Evolutionary conservation across 148 eudicot species (phyloP).

Genomic region (Spergularia bocconei): DNA sequence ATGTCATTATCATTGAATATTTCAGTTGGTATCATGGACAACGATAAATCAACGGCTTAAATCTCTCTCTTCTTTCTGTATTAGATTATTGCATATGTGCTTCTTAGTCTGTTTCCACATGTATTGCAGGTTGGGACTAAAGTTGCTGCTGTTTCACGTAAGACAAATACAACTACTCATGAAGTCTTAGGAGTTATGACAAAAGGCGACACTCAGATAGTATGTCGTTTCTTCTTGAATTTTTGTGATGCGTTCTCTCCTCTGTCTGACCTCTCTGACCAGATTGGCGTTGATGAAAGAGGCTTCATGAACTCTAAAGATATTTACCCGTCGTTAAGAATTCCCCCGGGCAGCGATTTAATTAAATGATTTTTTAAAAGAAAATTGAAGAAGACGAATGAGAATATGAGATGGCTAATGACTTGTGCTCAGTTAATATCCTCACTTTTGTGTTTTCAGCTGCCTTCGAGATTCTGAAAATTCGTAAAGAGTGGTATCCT

Average conservation of each 20-base stretch:
- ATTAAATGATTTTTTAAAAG: too few species aligned
- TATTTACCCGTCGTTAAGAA: too few species aligned
- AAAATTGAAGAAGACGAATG: background rate
- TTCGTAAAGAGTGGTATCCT: too few species aligned
- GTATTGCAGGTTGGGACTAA: conserved; percentile 81
- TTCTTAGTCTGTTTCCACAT: conserved; percentile 1
- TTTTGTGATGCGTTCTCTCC: conserved; percentile 10
- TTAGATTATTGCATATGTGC: background rate
- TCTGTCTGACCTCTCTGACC: background rate
- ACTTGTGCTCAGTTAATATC: background rate
- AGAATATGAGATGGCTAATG: background rate
- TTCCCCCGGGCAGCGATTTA: too few species aligned
- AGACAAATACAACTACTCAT: conserved; percentile 89
- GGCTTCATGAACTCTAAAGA: background rate
- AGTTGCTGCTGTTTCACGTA: conserved; percentile 95
- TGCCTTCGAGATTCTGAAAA: too few species aligned
- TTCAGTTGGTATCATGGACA: background rate
- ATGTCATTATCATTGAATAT: background rate
- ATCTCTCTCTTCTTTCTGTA: background rate
- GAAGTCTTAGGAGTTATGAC: conserved; percentile 95
- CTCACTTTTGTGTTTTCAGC: too few species aligned
- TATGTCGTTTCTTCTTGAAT: conserved; percentile 32
- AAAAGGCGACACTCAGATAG: conserved; percentile 83
- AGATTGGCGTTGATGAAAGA: background rate
- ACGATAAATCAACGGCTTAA: background rate